Evolutionary conservation across 805 yeast species (phyloP), one percentile per base, ranked within the genome.

Genomic region (Kluyveromyces starmeri): DNA sequence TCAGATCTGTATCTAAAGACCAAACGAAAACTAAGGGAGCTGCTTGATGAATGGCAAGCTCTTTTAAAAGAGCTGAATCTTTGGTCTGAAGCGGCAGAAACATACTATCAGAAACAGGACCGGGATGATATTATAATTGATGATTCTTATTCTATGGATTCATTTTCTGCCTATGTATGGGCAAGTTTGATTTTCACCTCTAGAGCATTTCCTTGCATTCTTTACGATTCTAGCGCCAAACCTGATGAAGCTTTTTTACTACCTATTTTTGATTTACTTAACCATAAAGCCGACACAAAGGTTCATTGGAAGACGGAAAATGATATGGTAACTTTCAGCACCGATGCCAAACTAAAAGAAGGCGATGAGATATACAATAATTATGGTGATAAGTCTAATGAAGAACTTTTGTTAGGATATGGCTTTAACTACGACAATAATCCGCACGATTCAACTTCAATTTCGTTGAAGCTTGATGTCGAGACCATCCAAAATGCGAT

Each of bases 301-400:
- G 88, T 84, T 1, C 59, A 70, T 13, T 88, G 96, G 96, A 48
- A 44, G 2, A 27, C 35, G 1, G 46, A 38, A 15, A 46, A 39
- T 2, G 49, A 45, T 2, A 42, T 49, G 1, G 69, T 72, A 38
- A 49, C 55, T n/a, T 76, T 77, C 43, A 58, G 53, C 25, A 52
- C 71, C 0, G 60, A 63, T 13, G 53, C 62, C 4, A 28, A 37
- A 6, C 20, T 45, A n/a, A 32, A 38, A 3, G 43, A 41, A 2
- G 71, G 70, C 2, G 52, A 58, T 2, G 80, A 84, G 50, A 41
- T 88, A 1, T 83, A 59, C 58, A 86, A 86, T 52, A 83, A 83
- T 55, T 86, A 88, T 55, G 96, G 96, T 2, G 75, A 82, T 35
- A 86, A 85, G 55, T 81, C 92, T 0, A 86, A 85, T 49, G 94